These are phyloP conservation scores for Rhizodiscina lignyota DNA, from an alignment of 495 filamentous ascomycete species.

Conservation along the genomic window DNA sequence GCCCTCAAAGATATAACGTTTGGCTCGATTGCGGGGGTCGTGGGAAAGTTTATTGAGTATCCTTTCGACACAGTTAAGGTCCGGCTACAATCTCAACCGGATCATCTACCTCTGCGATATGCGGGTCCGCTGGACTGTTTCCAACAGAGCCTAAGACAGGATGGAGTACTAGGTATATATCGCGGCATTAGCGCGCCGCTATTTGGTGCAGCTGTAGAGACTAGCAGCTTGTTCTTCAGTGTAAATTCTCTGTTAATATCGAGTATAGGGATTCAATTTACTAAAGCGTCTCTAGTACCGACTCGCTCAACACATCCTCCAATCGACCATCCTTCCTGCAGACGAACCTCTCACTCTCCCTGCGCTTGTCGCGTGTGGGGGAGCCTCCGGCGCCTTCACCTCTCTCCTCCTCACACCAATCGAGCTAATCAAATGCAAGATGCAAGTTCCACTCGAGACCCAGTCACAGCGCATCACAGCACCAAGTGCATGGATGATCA, in stretches of 20 bases:
- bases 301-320: slow-evolving; percentile 47
- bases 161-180: slow-evolving; percentile 69
- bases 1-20: slow-evolving; percentile 23
- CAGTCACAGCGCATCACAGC: slow-evolving; percentile 9
- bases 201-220: slow-evolving; percentile 82
- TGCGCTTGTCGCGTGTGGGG: slow-evolving; percentile 60
- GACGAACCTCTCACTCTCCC: slow-evolving; percentile 45
- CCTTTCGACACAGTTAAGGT: slow-evolving; percentile 98
- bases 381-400: slow-evolving; percentile 76
- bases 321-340: slow-evolving; percentile 37
- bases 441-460: slow-evolving; percentile 54
- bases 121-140: slow-evolving; percentile 87
- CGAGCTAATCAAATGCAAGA: slow-evolving; percentile 95
- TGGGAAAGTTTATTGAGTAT: slow-evolving; percentile 92
- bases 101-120: slow-evolving; percentile 66
- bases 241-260: slow-evolving; percentile 15
- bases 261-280: not conserved
- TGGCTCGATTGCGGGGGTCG: slow-evolving; percentile 53
- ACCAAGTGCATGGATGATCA: slow-evolving; percentile 41
- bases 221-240: slow-evolving; percentile 85
- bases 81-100: slow-evolving; percentile 64
- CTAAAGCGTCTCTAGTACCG: slow-evolving; percentile 29
- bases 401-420: slow-evolving; percentile 84
- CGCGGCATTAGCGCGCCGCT: slow-evolving; percentile 87
- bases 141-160: slow-evolving; percentile 56